Percentiles rank a stretch among this genome's conserved stretches.
Conservation (phyloP, 441 rosid species). For the Kokia cookei region DNA sequence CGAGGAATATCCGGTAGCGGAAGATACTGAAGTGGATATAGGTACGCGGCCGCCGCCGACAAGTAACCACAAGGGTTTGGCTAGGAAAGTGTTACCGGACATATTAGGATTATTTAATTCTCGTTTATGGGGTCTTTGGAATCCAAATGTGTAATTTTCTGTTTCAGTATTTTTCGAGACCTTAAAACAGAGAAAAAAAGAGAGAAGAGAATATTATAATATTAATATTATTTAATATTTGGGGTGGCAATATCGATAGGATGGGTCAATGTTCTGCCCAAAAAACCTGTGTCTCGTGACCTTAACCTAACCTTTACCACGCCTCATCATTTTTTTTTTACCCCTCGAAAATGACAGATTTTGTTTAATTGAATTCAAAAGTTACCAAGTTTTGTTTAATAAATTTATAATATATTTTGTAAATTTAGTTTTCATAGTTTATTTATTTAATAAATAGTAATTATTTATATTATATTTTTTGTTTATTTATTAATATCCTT, state of each 20-base stretch:
- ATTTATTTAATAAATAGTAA: no score
- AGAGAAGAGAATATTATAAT: background rate
- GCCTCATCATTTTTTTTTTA: background rate
- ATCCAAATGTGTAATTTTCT: slow-evolving; percentile 59
- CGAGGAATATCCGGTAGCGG: background rate
- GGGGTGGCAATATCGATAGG: background rate
- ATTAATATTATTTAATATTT: background rate
- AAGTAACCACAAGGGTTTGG: slow-evolving; percentile 52
- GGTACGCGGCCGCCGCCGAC: slow-evolving; percentile 2
- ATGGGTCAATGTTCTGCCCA: background rate
- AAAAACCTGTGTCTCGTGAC: background rate
- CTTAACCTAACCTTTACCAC: background rate
- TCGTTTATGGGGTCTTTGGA: slow-evolving; percentile 84
- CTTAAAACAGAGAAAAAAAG: background rate
- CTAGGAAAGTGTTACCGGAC: slow-evolving; percentile 91
- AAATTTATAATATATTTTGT: no score
- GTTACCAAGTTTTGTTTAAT: no score
- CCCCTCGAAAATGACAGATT: background rate
- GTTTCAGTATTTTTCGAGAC: background rate
- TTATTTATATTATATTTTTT: no score
- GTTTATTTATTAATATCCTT: no score
- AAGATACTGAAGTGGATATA: background rate
- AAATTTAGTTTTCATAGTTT: no score
- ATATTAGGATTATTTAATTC: slow-evolving; percentile 75
- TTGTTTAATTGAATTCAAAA: background rate